Evolutionary conservation across 2,329 filamentous ascomycete species (phyloP).

Genomic region (Lasiodiplodia sp.): DNA sequence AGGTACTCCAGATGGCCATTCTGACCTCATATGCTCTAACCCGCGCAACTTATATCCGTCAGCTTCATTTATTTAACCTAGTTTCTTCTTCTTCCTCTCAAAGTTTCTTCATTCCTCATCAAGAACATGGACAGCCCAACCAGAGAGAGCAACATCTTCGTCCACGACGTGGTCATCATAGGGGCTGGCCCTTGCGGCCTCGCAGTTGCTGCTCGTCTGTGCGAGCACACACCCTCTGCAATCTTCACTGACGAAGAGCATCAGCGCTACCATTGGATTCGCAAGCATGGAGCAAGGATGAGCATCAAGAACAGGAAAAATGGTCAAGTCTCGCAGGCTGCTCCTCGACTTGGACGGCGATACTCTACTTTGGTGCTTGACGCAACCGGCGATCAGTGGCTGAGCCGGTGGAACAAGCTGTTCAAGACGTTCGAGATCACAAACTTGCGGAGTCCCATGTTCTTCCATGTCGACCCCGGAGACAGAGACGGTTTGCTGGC

Average conservation of each 20-base stretch:
- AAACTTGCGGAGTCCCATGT: slow-evolving; percentile 79
- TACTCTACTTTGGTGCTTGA: slow-evolving; percentile 71
- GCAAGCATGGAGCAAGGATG: slow-evolving; percentile 68
- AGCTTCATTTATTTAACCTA: background rate
- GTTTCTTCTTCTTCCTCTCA: background rate
- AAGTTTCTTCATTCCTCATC: background rate
- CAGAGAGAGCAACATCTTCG: slow-evolving; percentile 31
- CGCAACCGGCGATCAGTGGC: slow-evolving; percentile 68
- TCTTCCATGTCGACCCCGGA: slow-evolving; percentile 80
- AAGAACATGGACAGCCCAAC: slow-evolving; percentile 14
- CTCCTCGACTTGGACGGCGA: slow-evolving; percentile 35
- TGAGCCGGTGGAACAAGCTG: slow-evolving; percentile 73
- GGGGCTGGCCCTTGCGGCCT: slow-evolving; percentile 79
- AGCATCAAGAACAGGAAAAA: slow-evolving; percentile 62
- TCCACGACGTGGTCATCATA: slow-evolving; percentile 74
- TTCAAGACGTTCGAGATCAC: slow-evolving; percentile 74
- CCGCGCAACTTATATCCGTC: background rate
- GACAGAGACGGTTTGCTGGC: slow-evolving; percentile 77
- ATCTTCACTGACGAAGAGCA: slow-evolving; percentile 87
- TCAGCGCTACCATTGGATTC: slow-evolving; percentile 80
- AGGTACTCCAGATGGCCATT: background rate
- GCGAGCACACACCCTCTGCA: slow-evolving; percentile 76
- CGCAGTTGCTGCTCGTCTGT: slow-evolving; percentile 74
- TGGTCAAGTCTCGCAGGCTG: slow-evolving; percentile 41
- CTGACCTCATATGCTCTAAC: slow-evolving; percentile 6